These are phyloP conservation scores for Penicillium sp. DNA, from an alignment of 2,329 filamentous ascomycete genomes.

Conservation along the genomic window DNA sequence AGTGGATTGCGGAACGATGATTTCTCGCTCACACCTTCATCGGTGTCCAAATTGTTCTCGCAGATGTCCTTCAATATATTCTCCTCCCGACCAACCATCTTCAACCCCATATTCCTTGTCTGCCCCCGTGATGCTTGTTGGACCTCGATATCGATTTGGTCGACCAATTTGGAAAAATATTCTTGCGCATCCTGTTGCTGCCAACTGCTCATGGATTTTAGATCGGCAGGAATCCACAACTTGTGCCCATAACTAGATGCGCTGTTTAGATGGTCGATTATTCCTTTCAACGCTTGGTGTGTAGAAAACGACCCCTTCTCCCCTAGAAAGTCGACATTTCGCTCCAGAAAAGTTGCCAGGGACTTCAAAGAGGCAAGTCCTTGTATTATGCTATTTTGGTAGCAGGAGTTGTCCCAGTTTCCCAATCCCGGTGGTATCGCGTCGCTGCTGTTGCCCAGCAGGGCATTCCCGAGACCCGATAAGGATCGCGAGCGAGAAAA, in stretches of 20 bases:
- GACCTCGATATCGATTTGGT: slow-evolving; percentile 78
- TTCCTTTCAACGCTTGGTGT: slow-evolving; percentile 58
- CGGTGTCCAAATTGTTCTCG: slow-evolving; percentile 7
- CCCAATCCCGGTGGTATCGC: slow-evolving; percentile 64
- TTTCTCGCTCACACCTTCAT: slow-evolving; percentile 18
- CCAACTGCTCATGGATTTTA: slow-evolving; percentile 93
- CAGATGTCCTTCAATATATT: slow-evolving; percentile 30
- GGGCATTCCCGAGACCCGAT: slow-evolving; percentile 52
- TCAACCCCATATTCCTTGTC: slow-evolving; percentile 46
- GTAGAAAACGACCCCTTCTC: slow-evolving; percentile 45
- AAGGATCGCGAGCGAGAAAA: slow-evolving; percentile 57
- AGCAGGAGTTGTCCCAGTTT: slow-evolving; percentile 94
- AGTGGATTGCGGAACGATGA: slow-evolving; percentile 67
- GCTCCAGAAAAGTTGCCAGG: slow-evolving; percentile 65
- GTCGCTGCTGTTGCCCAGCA: slow-evolving; percentile 35
- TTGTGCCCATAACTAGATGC: slow-evolving; percentile 69
- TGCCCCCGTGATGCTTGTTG: slow-evolving; percentile 50
- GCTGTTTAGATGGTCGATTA: slow-evolving; percentile 70
- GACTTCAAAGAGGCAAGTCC: slow-evolving; percentile 73
- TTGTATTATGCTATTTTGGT: slow-evolving; percentile 94
- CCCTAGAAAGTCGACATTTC: slow-evolving; percentile 38
- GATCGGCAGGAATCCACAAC: slow-evolving; percentile 75
- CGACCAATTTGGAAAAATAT: slow-evolving; percentile 87
- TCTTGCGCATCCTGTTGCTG: slow-evolving; percentile 98
- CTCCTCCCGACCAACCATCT: slow-evolving; percentile 36